A percentile compares a stretch with the other conserved stretches of the same genome.
Conservation (phyloP, 257 asterid species). For the Solanum sparsipilum region DNA sequence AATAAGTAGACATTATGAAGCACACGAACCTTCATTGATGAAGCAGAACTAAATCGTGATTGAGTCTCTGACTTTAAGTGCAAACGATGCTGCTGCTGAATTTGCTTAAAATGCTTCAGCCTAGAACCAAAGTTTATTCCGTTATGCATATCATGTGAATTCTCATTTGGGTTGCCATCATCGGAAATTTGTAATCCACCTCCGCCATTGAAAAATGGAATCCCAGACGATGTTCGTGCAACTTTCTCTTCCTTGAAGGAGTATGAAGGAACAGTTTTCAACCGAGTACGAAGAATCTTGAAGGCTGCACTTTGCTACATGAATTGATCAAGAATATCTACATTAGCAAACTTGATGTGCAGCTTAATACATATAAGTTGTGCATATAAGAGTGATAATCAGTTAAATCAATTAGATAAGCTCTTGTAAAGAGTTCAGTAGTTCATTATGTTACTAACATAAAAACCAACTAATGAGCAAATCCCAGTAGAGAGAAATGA, state of each 20-base stretch:
- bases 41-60: conserved; percentile 35
- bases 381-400: background rate
- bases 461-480: background rate
- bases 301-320: conserved; percentile 97
- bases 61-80: conserved; percentile 38
- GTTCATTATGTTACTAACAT: background rate
- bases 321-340: background rate
- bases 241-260: conserved; percentile 59
- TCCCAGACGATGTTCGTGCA: conserved; percentile 38
- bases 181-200: conserved; percentile 31
- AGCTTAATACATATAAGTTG: background rate
- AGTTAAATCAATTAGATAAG: background rate
- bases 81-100: conserved; percentile 70
- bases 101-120: conserved; percentile 65
- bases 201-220: conserved; percentile 21
- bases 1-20: background rate
- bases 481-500: background rate
- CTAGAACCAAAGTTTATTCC: conserved; percentile 61
- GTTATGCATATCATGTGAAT: conserved; percentile 23
- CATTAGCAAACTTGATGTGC: background rate
- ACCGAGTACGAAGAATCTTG: conserved; percentile 80
- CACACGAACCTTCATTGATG: conserved; percentile 53
- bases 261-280: conserved; percentile 85
- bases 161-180: conserved; percentile 46
- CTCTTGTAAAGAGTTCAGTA: background rate